phyloP scores from a whole-genome alignment of 345 rosid genomes.

The Limnanthes douglasii region DNA sequence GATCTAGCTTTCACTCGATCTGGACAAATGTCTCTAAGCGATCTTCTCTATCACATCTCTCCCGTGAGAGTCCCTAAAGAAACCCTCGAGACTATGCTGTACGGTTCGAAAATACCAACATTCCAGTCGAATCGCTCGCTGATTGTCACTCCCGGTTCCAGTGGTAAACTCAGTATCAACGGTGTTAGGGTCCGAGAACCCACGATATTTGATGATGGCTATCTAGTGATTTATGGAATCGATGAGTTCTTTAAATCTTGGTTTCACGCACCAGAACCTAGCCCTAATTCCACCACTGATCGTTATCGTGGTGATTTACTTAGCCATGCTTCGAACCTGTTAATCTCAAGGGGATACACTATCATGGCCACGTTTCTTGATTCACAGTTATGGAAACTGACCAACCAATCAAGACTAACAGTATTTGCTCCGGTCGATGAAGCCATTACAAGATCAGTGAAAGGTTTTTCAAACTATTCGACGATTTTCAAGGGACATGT shows the following conservation, averaged over 20 bases:
- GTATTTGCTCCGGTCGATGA: constrained; percentile 28
- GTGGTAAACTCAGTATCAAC: constrained; percentile 9
- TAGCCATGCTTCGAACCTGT: constrained; percentile 16
- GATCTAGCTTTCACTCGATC: constrained; percentile 14
- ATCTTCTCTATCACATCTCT: constrained; percentile 19
- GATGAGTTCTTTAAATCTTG: constrained; percentile 15
- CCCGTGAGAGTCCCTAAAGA: constrained; percentile 13
- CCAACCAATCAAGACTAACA: constrained; percentile 17
- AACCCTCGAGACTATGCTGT: constrained; percentile 10
- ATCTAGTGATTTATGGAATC: constrained; percentile 16
- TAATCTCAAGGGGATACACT: constrained; percentile 19
- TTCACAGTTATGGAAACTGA: constrained; percentile 14
- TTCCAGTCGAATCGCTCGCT: constrained; percentile 14
- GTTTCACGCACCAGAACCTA: constrained; percentile 2
- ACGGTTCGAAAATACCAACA: constrained; percentile 22
- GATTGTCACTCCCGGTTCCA: constrained; percentile 9
- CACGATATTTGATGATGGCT: constrained; percentile 16
- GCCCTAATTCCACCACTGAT: neutral
- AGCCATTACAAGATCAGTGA: constrained; percentile 9
- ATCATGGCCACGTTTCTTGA: constrained; percentile 27
- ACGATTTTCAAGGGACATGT: constrained; percentile 20
- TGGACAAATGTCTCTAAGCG: constrained; percentile 22
- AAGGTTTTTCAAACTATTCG: constrained; percentile 13
- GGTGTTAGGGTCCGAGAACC: constrained; percentile 16
- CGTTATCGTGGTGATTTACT: constrained; percentile 1